These are phyloP conservation scores for Eucalyptus polyanthemos DNA, from an alignment of 345 rosid species.

Conservation along the genomic window DNA sequence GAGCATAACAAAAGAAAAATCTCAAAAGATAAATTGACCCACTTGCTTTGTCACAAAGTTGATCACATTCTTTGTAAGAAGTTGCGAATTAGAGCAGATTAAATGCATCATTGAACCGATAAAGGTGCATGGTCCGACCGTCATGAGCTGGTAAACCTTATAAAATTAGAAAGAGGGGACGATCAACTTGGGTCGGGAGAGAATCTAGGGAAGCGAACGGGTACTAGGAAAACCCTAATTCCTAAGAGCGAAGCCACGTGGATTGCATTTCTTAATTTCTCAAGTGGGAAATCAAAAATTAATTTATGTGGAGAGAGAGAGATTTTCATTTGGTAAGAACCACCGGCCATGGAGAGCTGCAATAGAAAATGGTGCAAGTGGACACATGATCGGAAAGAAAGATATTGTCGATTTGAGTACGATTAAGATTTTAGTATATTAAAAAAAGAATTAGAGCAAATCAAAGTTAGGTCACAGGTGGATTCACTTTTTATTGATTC, in stretches of 20 bases:
- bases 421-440: not conserved
- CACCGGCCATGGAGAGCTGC: not conserved
- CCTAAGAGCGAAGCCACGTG: not conserved
- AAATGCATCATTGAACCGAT: not conserved
- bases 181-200: not conserved
- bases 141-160: not conserved
- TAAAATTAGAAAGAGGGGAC: not conserved
- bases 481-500: not conserved
- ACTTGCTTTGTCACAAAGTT: not conserved
- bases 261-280: not conserved
- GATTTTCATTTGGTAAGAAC: not conserved
- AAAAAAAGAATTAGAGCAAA: not conserved
- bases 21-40: not conserved
- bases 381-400: not conserved
- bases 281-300: not conserved
- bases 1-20: not conserved
- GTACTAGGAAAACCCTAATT: not conserved
- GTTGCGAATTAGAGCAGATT: not conserved
- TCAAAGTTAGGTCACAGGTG: not conserved
- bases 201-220: not conserved
- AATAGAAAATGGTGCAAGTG: not conserved
- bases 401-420: not conserved
- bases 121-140: not conserved
- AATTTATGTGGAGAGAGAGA: not conserved
- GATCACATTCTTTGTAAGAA: not conserved